phyloP scores from a whole-genome alignment of 2,329 filamentous ascomycete species.

The Plenodomus tracheiphilus region DNA sequence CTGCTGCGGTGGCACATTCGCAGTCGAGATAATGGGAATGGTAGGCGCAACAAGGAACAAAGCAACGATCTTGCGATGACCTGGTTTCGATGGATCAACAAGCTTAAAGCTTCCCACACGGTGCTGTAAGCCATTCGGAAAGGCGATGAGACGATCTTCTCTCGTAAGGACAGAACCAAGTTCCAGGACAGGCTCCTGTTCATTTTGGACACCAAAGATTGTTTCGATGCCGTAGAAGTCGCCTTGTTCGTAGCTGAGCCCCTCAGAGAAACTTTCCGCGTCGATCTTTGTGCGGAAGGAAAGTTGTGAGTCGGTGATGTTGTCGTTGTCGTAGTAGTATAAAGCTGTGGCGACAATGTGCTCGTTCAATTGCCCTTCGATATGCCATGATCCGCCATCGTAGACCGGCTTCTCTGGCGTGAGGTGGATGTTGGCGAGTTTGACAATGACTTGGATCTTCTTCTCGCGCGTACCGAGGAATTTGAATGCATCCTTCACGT shows the following conservation, averaged over 20 bases:
- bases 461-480: conserved; percentile 13
- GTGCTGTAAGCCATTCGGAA: conserved; percentile 14
- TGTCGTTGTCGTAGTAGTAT: conserved; percentile 64
- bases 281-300: conserved; percentile 26
- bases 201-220: conserved; percentile 41
- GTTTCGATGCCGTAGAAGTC: conserved; percentile 24
- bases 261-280: conserved; percentile 3
- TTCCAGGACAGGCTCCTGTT: conserved; percentile 22
- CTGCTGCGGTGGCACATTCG: conserved; percentile 57
- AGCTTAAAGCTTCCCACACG: conserved; percentile 51
- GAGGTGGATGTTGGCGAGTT: conserved; percentile 63
- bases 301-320: conserved; percentile 53
- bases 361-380: conserved; percentile 60
- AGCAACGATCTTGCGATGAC: conserved; percentile 60
- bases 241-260: conserved; percentile 5
- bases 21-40: conserved; percentile 54
- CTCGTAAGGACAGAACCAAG: not conserved
- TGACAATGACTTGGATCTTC: conserved; percentile 64
- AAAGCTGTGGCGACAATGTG: conserved; percentile 66
- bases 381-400: conserved; percentile 58
- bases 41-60: conserved; percentile 64
- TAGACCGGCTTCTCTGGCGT: conserved; percentile 62
- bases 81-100: conserved; percentile 54
- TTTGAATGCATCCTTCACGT: conserved; percentile 4
- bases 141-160: not conserved